A percentile compares a stretch with the other conserved stretches of the same genome.
phyloP scores from a whole-genome alignment of 2,329 filamentous ascomycete species.

The Akanthomyces muscarius region DNA sequence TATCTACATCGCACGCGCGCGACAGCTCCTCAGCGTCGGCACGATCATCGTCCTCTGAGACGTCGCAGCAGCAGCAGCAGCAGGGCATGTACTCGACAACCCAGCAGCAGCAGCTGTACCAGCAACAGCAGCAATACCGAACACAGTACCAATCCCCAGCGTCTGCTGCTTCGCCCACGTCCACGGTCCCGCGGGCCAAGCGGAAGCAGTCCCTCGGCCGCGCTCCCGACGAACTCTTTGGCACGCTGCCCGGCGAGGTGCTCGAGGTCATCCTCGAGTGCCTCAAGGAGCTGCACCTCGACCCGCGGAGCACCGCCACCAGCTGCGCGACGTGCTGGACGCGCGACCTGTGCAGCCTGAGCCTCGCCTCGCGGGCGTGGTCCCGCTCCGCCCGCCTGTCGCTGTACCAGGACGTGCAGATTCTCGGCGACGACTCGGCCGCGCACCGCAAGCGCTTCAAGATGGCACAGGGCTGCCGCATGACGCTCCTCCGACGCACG shows the following conservation, averaged over 20 bases:
- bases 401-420: constrained; percentile 56
- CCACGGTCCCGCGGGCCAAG: constrained; percentile 19
- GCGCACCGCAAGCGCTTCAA: constrained; percentile 57
- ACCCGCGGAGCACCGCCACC: constrained; percentile 32
- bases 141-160: constrained; percentile 7
- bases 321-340: constrained; percentile 64
- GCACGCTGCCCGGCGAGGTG: constrained; percentile 55
- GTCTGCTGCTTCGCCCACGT: not conserved
- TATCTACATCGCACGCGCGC: constrained; percentile 26
- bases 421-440: constrained; percentile 54
- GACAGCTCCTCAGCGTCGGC: constrained; percentile 14
- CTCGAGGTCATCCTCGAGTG: constrained; percentile 52
- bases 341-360: constrained; percentile 53
- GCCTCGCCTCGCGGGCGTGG: constrained; percentile 49
- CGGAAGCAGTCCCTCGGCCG: constrained; percentile 19
- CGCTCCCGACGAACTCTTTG: constrained; percentile 49
- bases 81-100: not conserved
- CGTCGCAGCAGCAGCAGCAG: not conserved
- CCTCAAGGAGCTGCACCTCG: constrained; percentile 50
- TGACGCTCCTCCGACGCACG: constrained; percentile 55
- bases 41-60: not conserved
- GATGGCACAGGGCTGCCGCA: constrained; percentile 46
- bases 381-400: constrained; percentile 46
- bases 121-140: constrained; percentile 18
- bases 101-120: constrained; percentile 13